phyloP scores from a whole-genome alignment of 257 asterid genomes.

The Solanum raphanifolium region DNA sequence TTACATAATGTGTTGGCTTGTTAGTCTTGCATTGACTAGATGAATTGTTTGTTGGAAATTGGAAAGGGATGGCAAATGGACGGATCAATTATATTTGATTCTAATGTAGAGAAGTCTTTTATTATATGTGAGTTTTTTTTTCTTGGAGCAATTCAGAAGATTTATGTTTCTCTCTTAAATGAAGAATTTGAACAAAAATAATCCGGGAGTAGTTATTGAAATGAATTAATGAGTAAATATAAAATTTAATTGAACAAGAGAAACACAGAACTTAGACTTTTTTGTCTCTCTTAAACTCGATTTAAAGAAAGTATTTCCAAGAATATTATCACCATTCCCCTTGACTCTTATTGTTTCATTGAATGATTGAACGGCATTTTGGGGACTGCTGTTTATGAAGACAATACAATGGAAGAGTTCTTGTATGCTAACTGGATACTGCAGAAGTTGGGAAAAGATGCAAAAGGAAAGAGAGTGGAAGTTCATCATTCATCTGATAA shows the following conservation, averaged over 20 bases:
- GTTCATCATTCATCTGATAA: conserved; percentile 70
- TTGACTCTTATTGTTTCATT: neutral
- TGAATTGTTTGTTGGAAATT: neutral
- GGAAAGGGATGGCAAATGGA: neutral
- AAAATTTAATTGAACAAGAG: neutral
- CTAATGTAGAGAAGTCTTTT: neutral
- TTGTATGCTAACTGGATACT: conserved; percentile 56
- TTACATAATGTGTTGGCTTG: neutral
- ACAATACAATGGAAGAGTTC: conserved; percentile 51
- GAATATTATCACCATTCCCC: neutral
- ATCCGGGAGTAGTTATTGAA: neutral
- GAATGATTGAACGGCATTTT: neutral
- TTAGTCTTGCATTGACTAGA: neutral
- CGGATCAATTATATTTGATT: neutral
- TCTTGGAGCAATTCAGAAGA: neutral
- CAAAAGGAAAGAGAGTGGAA: conserved; percentile 93
- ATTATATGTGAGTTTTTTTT: neutral
- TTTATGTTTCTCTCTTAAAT: neutral
- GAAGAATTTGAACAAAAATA: neutral
- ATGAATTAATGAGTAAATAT: neutral
- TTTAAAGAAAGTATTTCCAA: neutral
- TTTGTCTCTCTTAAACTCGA: neutral
- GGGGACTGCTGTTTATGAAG: conserved; percentile 16
- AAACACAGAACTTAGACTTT: neutral
- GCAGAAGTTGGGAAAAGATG: conserved; percentile 71